Conservation (phyloP, 73 alveolate species). For the Symbiodinium pilosum region DNA sequence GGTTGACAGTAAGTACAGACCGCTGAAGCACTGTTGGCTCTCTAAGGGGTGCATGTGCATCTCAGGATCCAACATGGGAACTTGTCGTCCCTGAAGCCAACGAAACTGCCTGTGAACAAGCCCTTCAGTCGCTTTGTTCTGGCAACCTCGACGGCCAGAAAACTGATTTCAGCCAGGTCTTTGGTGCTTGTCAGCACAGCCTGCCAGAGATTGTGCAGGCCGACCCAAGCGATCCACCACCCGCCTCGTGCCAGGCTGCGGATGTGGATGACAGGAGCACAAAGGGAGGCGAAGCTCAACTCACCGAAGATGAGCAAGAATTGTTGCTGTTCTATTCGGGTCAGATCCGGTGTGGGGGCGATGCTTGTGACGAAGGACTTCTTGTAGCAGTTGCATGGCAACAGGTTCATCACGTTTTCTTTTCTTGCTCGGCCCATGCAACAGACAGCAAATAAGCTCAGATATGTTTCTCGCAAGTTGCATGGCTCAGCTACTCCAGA, state of each 20-base stretch:
- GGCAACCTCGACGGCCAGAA: conserved; percentile 63
- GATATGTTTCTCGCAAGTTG: too few species aligned
- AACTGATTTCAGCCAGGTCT: background rate
- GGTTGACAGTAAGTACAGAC: too few species aligned
- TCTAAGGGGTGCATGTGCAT: too few species aligned
- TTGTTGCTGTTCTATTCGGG: conserved; percentile 39
- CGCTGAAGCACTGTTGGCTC: too few species aligned
- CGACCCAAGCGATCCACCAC: background rate
- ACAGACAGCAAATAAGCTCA: too few species aligned
- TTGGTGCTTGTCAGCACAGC: conserved; percentile 47
- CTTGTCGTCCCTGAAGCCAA: too few species aligned
- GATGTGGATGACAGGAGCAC: background rate
- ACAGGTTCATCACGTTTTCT: background rate
- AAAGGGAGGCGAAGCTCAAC: background rate
- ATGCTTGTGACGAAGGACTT: background rate
- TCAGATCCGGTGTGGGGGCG: conserved; percentile 54
- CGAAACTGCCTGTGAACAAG: conserved; percentile 19
- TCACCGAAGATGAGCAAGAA: background rate
- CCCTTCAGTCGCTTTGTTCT: conserved; percentile 24
- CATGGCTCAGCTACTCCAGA: too few species aligned
- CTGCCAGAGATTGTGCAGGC: background rate
- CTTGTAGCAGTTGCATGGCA: background rate
- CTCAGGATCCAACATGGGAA: too few species aligned
- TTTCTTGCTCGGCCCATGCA: too few species aligned
- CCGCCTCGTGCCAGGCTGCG: background rate